Evolutionary conservation across 2,329 filamentous ascomycete species (phyloP), one percentile per base, ranked within the genome.

Genomic region (Aspergillus sp.): DNA sequence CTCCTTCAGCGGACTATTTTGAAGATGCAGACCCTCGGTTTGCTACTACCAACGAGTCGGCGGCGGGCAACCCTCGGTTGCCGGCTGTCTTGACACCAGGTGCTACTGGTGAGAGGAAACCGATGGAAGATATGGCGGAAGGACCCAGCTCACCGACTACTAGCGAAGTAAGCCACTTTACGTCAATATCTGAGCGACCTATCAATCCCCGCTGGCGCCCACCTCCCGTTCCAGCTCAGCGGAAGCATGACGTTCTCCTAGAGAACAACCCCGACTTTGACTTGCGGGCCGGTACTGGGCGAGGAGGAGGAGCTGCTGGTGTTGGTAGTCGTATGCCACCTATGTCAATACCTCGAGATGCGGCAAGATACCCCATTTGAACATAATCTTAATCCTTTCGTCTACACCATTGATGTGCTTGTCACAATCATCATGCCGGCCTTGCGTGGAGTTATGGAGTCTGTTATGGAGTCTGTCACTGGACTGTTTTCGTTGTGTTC

Each of bases 11-110:
- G 17, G 75, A 80, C 63, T 98, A 98, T 78, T 96, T 96, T 72
- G 95, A 98, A 81, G 94, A 98, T 74, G 87, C 97, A 12, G 92
- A 97, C 66, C 92, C 94, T 48, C 90, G 88, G 59, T 98, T 97
- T 71, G 90, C 87, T 59, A 64, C 69, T 47, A 68, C 66, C 23
- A 70, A 71, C 57, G 72, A 74, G 43, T 67, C 70, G 52, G 66
- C 64, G 60, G 66, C 54, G 63, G 66, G 59, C 60, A 69, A 65
- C 64, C 65, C 62, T 39, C 69, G 62, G 45, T 63, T 75, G 56
- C 78, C 73, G n/a, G 63, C 76, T 41, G 70, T 72, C 52, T 65
- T 80, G 54, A 75, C 74, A 8, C 76, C 79, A 45, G 78, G 78
- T 62, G 61, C 65, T 67, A 65, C 67, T 70, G 74, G 74, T 76